Percentiles rank a stretch among this genome's conserved stretches.
Conservation (phyloP, 108 stramenopile species). For the Asterionellopsis glacialis region DNA sequence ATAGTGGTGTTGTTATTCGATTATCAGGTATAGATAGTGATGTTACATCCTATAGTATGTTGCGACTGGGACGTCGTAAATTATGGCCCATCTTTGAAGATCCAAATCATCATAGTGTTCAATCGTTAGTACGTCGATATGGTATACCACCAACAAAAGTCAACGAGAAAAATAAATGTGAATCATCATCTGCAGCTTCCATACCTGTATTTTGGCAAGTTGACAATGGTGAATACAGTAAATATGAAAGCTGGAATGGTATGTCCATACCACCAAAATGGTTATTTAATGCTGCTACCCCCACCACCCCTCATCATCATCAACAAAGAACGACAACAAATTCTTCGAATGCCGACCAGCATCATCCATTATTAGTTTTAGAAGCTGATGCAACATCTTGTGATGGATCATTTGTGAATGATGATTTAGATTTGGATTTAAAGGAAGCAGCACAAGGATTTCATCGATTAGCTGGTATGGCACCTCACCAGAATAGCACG, state of each 20-base stretch:
- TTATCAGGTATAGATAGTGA: not conserved
- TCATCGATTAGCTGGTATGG: not conserved
- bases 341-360: too few species aligned
- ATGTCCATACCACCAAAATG: too few species aligned
- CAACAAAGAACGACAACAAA: too few species aligned
- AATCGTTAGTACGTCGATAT: not conserved
- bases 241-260: too few species aligned
- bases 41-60: not conserved
- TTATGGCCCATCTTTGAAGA: conserved; percentile 1
- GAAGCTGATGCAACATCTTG: too few species aligned
- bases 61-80: not conserved
- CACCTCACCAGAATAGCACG: not conserved
- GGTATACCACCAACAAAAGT: not conserved
- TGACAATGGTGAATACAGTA: too few species aligned
- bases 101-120: not conserved
- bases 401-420: not conserved
- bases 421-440: not conserved
- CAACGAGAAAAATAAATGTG: not conserved
- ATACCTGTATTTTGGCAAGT: too few species aligned
- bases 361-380: too few species aligned
- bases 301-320: too few species aligned
- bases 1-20: not conserved
- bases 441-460: conserved; percentile 3
- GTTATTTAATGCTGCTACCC: too few species aligned
- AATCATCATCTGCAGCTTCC: too few species aligned